Base-by-base conservation (phyloP, 331 rosid genomes). In the Phaseolus coccineus region DNA sequence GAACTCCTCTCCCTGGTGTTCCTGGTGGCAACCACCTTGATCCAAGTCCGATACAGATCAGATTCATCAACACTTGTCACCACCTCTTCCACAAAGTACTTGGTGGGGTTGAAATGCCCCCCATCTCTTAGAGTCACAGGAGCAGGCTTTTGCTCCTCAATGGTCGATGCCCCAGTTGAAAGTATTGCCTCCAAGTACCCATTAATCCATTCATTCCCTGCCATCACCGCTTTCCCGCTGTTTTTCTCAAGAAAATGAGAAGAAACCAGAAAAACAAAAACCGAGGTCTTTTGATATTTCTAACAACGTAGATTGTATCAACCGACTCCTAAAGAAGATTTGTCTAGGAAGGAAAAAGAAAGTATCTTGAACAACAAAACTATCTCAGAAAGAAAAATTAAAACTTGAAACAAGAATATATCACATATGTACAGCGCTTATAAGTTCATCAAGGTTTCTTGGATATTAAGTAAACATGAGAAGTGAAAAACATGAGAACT, bases 191-290 rank as follows among this genome's bases (percentile, higher is more conserved):
- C 98, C 80, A 94, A 76, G 81, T 94, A 94, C 22, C 98, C 98
- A 42, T 94, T 89, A 1, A 94, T 94, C 97, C 98, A 94, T 88
- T 94, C 98, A 71, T 94, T 94, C 22, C 97, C 98, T 11, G 98
- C 97, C 98, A 94, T 72, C 40, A 39, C 56, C 71, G 13, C 28
- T 33, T 59, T 59, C 57, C 44, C 57, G 55, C 6, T n/a, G 11
- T 14, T 42, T 44, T n/a, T 58, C n/a, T 28, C 39, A 56, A 56
- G 25, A 42, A 25, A 68, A 68, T 4, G 12, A 71, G 8, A 25
- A 40, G 0, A 24, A 24, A 24, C 15, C 8, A 5, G 13, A 19
- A 61, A 61, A 30, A 61, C 6, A 30, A 61, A 61, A 61, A 9
- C 6, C 4, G 24, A 42, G 44, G 15, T 59, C 4, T 61, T 2